Base-by-base conservation (phyloP, 805 yeast genomes). In the Lipomyces spencermartinsiae region DNA sequence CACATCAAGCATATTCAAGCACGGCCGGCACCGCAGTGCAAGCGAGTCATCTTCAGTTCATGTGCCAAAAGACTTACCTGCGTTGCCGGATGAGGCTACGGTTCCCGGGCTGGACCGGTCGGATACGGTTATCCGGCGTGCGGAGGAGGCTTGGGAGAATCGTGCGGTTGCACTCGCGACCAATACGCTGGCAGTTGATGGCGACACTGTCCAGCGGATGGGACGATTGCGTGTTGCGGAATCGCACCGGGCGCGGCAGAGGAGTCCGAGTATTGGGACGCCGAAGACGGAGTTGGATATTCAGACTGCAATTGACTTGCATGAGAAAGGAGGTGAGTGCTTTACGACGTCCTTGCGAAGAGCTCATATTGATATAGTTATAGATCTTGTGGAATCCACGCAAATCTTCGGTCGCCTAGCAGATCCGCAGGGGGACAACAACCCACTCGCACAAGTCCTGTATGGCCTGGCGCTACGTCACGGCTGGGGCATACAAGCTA, bases 381-480 rank as follows among this genome's bases (percentile, higher is more conserved):
- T 37, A 37, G 64, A 71, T 37, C 68, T 62, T n/a, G 51, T 9
- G 31, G 39, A 51, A 29, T 25, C 78, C 7, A 64, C 75, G 12
- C 46, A 9, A 7, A 29, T 59, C 39, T 74, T 76, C 59, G 62
- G 61, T 4, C 51, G 22, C n/a, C 67, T 76, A 46, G 79, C 79
- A 25, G 72, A 70, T 33, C 76, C 76, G 10, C 43, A 61, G 16
- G 72, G 68, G 14, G 68, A 65, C 10, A 68, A 69, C 58, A 61
- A 73, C 37, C 76, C 78, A 31, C 65, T 76, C 22, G 78, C 79
- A 10, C 79, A 76, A 63, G 73, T 76, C 2, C 70, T 76, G 39
- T 74, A 73, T 57, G 79, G 79, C 5, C 65, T 76, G 35, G 67
- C 73, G 9, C 72, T 76, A 12, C 64, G 78, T 8, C 79, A 77